Conservation (phyloP, 352 stramenopile species). For the Proteromonas lacertae region DNA sequence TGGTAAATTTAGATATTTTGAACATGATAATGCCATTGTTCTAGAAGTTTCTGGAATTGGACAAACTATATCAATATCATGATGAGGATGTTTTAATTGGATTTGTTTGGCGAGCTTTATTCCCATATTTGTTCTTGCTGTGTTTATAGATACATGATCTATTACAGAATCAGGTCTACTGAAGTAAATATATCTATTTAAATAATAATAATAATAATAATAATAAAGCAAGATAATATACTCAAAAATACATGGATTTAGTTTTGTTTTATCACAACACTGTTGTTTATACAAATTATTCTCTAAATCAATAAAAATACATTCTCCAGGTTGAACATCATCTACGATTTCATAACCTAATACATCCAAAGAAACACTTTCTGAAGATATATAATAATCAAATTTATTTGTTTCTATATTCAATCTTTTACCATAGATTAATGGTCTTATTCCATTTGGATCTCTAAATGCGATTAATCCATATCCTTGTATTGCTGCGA, state of each 20-base stretch:
- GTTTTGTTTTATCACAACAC: conserved; percentile 23
- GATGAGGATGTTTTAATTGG: conserved; percentile 38
- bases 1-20: conserved; percentile 30
- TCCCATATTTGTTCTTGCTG: conserved; percentile 85
- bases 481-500: conserved; percentile 81
- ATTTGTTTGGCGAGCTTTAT: conserved; percentile 82
- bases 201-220: no score
- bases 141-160: conserved; percentile 86
- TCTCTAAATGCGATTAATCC: conserved; percentile 91
- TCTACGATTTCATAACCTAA: conserved; percentile 16
- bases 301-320: conserved; percentile 61
- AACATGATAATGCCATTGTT: conserved; percentile 66
- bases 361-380: conserved; percentile 91
- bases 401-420: conserved; percentile 4
- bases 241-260: conserved; percentile 94
- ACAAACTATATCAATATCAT: conserved; percentile 89
- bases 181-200: conserved; percentile 99
- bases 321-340: conserved; percentile 75
- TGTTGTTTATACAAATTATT: conserved; percentile 37
- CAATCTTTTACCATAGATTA: conserved; percentile 49
- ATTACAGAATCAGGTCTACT: conserved; percentile 77
- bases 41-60: conserved; percentile 88
- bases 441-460: conserved; percentile 74
- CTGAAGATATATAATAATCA: conserved; percentile 73
- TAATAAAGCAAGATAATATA: no score